A percentile compares a stretch with the other conserved stretches of the same genome.
Conservation (phyloP, 2,329 filamentous ascomycete species). For the Aspergillus bombycis region DNA sequence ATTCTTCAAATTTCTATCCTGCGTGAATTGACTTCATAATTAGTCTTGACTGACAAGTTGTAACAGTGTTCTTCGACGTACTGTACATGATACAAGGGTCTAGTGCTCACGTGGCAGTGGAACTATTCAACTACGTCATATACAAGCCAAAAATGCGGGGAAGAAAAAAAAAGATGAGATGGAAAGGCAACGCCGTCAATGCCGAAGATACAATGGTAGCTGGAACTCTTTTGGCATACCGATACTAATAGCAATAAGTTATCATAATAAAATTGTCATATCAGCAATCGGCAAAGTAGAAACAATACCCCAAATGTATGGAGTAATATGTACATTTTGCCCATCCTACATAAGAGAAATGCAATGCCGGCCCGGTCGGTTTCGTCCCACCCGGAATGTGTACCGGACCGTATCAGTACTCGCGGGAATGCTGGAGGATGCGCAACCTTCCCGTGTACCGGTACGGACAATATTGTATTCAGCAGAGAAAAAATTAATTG, state of each 20-base stretch:
- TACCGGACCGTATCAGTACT: constrained; percentile 20
- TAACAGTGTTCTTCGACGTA: no score
- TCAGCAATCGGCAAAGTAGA: neutral
- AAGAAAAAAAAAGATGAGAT: neutral
- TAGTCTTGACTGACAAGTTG: neutral
- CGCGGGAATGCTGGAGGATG: neutral
- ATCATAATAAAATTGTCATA: neutral
- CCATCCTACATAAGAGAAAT: neutral
- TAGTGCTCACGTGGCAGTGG: neutral
- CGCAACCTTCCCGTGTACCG: neutral
- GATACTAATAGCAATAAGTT: neutral
- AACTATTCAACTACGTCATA: neutral
- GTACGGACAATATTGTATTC: neutral
- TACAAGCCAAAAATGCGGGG: neutral
- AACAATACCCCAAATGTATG: neutral
- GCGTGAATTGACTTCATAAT: neutral
- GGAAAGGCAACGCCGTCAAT: neutral
- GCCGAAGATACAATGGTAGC: no score
- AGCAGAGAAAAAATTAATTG: neutral
- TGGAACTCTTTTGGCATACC: neutral
- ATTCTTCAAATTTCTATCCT: neutral
- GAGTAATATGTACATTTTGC: neutral
- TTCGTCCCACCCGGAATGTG: constrained; percentile 19
- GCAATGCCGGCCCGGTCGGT: constrained; percentile 21
- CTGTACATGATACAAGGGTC: neutral